Evolutionary conservation across 352 stramenopile genomes (phyloP).

Genomic region (Globisporangium middletonii): DNA sequence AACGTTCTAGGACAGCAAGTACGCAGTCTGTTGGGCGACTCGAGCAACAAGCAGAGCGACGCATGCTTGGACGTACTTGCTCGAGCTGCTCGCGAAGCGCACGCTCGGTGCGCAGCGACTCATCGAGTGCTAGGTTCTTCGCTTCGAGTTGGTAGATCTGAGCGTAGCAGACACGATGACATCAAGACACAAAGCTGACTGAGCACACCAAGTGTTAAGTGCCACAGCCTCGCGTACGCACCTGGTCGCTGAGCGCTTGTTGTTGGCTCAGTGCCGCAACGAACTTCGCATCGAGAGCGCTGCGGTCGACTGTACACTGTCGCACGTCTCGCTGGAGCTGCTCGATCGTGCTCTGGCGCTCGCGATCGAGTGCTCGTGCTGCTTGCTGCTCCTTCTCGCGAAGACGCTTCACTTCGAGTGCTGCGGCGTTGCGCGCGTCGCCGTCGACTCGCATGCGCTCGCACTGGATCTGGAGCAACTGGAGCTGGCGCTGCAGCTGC

Average conservation of each 20-base stretch:
- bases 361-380: constrained; percentile 16
- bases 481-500: constrained; percentile 30
- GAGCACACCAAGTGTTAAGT: background rate
- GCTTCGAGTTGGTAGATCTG: constrained; percentile 20
- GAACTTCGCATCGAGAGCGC: constrained; percentile 23
- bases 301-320: constrained; percentile 17
- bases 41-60: background rate
- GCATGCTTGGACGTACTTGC: background rate
- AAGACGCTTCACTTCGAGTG: constrained; percentile 30
- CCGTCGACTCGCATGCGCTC: constrained; percentile 33
- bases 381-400: constrained; percentile 34
- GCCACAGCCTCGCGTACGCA: constrained; percentile 1
- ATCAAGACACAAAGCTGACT: background rate
- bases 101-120: background rate
- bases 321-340: constrained; percentile 27
- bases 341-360: constrained; percentile 18
- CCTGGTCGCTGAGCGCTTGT: constrained; percentile 14
- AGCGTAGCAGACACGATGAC: background rate
- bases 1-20: background rate
- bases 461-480: constrained; percentile 31
- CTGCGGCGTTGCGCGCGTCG: constrained; percentile 22
- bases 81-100: constrained; percentile 6
- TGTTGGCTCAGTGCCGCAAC: constrained; percentile 18
- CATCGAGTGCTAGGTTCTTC: constrained; percentile 15
- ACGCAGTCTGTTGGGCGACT: background rate